Evolutionary conservation across 129 eudicot genomes (phyloP).

Genomic region (Flaveria ramosissima): DNA sequence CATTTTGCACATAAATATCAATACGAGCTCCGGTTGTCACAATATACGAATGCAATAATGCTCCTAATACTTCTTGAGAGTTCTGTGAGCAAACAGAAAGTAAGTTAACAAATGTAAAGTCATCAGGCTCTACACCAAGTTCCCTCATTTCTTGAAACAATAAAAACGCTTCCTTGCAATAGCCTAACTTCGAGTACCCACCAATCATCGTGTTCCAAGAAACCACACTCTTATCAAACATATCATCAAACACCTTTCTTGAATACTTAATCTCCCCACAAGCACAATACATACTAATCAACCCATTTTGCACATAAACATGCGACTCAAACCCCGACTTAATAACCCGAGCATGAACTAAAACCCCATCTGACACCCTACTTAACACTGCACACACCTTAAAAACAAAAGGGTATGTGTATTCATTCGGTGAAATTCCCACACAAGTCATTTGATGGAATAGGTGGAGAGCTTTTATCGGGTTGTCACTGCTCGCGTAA

Average conservation of each 20-base stretch:
- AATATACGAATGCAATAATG: slow-evolving; percentile 35
- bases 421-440: slow-evolving; percentile 40
- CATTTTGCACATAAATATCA: slow-evolving; percentile 43
- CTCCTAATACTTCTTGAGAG: slow-evolving; percentile 23
- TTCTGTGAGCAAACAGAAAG: slow-evolving; percentile 43
- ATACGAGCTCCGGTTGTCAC: slow-evolving; percentile 24
- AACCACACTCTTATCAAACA: slow-evolving; percentile 40
- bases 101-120: slow-evolving; percentile 40
- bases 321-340: slow-evolving; percentile 34
- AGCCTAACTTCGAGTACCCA: slow-evolving; percentile 39
- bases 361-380: slow-evolving; percentile 32
- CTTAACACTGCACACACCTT: slow-evolving; percentile 29
- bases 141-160: slow-evolving; percentile 35
- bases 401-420: slow-evolving; percentile 43
- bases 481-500: slow-evolving; percentile 19
- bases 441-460: slow-evolving; percentile 27
- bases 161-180: slow-evolving; percentile 33
- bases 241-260: slow-evolving; percentile 46
- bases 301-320: slow-evolving; percentile 43
- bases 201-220: slow-evolving; percentile 43
- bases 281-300: slow-evolving; percentile 34
- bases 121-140: slow-evolving; percentile 34
- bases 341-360: slow-evolving; percentile 24
- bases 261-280: slow-evolving; percentile 37
- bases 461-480: slow-evolving; percentile 5